These are phyloP conservation scores for Sextonia rubra DNA, from an alignment of 164 flowering plant genomes.

Conservation along the genomic window DNA sequence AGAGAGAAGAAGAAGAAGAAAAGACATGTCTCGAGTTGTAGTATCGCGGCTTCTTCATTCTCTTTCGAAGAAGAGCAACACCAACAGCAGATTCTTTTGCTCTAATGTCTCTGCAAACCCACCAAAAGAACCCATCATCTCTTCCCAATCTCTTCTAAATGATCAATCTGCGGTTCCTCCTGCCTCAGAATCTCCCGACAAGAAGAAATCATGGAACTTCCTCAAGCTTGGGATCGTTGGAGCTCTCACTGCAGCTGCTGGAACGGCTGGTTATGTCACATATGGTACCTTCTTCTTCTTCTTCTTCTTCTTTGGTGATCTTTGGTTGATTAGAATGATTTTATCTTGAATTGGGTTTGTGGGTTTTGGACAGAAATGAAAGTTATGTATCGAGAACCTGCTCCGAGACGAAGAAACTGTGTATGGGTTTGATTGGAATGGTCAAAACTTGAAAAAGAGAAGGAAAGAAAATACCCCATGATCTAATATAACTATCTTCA, in stretches of 20 bases:
- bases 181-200: slow-evolving; percentile 10
- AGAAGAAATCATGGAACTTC: slow-evolving; percentile 32
- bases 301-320: neutral
- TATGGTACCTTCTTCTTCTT: slow-evolving; percentile 34
- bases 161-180: slow-evolving; percentile 22
- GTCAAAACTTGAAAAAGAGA: too few relatives aligned
- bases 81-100: slow-evolving; percentile 11
- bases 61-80: slow-evolving; percentile 7
- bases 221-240: slow-evolving; percentile 38
- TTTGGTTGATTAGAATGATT: neutral
- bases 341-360: neutral
- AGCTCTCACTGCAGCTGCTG: slow-evolving; percentile 46
- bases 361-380: neutral
- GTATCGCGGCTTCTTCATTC: slow-evolving; percentile 28
- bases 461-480: too few relatives aligned
- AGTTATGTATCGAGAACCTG: neutral
- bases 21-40: slow-evolving; percentile 25
- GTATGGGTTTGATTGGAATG: too few relatives aligned
- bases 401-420: too few relatives aligned
- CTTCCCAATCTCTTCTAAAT: slow-evolving; percentile 26
- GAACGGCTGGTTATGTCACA: slow-evolving; percentile 48
- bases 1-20: neutral
- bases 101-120: slow-evolving; percentile 15
- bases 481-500: too few relatives aligned
- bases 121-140: slow-evolving; percentile 27